Conservation (phyloP, 305 asterid species). For the Fraxinus angustifolia region DNA sequence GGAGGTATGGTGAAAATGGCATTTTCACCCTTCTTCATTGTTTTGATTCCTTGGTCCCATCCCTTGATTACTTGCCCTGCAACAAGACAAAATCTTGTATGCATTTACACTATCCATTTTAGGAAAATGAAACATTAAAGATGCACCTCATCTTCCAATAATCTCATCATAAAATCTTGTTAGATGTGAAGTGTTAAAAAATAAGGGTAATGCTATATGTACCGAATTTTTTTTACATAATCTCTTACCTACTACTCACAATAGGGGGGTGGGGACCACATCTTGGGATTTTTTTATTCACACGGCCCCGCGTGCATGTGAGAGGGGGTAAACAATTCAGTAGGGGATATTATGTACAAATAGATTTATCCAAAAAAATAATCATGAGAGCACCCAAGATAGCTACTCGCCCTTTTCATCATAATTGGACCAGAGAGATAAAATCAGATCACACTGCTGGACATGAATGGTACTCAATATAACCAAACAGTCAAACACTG, state of each 20-base stretch:
- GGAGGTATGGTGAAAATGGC: slow-evolving; percentile 85
- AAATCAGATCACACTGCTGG: neutral
- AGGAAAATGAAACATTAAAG: neutral
- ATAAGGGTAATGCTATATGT: no score
- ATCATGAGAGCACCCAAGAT: neutral
- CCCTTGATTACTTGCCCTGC: slow-evolving; percentile 94
- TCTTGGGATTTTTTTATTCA: no score
- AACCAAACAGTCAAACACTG: neutral
- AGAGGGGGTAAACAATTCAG: no score
- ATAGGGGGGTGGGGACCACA: no score
- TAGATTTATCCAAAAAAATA: no score
- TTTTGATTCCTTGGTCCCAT: slow-evolving; percentile 85
- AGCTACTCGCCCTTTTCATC: neutral
- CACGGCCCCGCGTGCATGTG: no score
- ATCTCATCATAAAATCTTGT: neutral
- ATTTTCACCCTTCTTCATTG: slow-evolving; percentile 94
- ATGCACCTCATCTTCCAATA: neutral
- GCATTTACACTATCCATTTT: neutral
- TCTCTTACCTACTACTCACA: no score
- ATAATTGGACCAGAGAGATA: neutral
- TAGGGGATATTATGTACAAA: no score
- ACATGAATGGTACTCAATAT: neutral
- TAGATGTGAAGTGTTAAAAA: neutral
- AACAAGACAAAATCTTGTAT: neutral
- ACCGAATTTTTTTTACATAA: no score